phyloP scores from a whole-genome alignment of 2,329 filamentous ascomycete species.

The Aspergillus tamarii region DNA sequence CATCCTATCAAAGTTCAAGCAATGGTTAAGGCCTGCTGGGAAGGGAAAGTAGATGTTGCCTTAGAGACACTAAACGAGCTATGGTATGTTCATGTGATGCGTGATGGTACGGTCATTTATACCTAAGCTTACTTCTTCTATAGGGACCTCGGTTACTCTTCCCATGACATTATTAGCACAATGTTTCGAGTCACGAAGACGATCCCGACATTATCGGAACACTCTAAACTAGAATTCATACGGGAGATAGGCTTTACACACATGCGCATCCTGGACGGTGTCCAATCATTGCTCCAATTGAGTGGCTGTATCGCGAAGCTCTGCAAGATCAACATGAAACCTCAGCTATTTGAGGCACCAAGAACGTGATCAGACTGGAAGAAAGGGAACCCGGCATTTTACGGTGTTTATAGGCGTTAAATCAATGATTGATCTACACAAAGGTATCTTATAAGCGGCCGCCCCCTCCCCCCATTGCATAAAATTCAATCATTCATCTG shows the following conservation, averaged over 20 bases:
- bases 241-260: constrained; percentile 98
- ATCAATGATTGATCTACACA: background rate
- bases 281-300: constrained; percentile 91
- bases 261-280: constrained; percentile 98
- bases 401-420: constrained; percentile 29
- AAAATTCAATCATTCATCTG: background rate
- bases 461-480: background rate
- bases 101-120: constrained; percentile 9
- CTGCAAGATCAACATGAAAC: constrained; percentile 96
- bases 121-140: background rate
- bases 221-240: constrained; percentile 95
- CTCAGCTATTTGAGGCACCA: constrained; percentile 69
- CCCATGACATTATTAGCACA: constrained; percentile 97
- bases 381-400: constrained; percentile 23
- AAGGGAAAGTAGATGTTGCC: constrained; percentile 85
- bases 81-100: constrained; percentile 59
- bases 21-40: constrained; percentile 96
- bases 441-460: background rate
- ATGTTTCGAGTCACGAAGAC: constrained; percentile 99
- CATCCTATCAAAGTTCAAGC: constrained; percentile 98
- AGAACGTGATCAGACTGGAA: constrained; percentile 27
- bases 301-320: constrained; percentile 89
- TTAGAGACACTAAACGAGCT: constrained; percentile 85
- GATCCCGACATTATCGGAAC: constrained; percentile 86
- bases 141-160: constrained; percentile 87